Conservation (phyloP, 768 basidiomycete genomes). For the Lactarius sp. region DNA sequence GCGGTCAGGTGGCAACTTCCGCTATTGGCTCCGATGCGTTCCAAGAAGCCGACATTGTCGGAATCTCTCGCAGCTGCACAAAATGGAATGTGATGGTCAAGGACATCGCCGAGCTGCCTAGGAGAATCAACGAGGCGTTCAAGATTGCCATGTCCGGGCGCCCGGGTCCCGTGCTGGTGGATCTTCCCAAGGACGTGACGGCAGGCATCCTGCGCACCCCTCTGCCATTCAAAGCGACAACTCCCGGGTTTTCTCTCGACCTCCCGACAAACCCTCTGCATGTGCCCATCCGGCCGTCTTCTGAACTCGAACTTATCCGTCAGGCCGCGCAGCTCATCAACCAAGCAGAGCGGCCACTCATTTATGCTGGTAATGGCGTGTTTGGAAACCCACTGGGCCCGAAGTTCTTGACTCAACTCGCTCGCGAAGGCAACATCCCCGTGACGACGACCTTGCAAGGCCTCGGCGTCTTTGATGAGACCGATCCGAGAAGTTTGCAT, state of each 20-base stretch:
- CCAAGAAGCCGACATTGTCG: slow-evolving; percentile 96
- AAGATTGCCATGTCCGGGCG: slow-evolving; percentile 97
- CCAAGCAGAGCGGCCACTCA: slow-evolving; percentile 80
- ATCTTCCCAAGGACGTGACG: slow-evolving; percentile 98
- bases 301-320: slow-evolving; percentile 60
- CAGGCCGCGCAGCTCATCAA: slow-evolving; percentile 91
- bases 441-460: slow-evolving; percentile 97
- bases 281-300: slow-evolving; percentile 34
- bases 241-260: slow-evolving; percentile 69
- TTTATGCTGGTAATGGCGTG: slow-evolving; percentile 92
- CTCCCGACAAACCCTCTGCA: slow-evolving; percentile 73
- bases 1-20: slow-evolving; percentile 98
- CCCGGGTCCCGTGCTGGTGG: slow-evolving; percentile 96
- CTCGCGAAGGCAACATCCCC: slow-evolving; percentile 87
- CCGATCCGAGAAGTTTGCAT: slow-evolving; percentile 77
- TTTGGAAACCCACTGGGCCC: slow-evolving; percentile 80
- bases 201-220: slow-evolving; percentile 85
- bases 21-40: slow-evolving; percentile 98
- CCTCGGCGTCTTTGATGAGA: slow-evolving; percentile 93
- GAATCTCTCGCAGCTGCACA: slow-evolving; percentile 94
- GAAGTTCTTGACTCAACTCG: slow-evolving; percentile 68
- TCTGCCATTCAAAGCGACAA: slow-evolving; percentile 80
- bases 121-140: slow-evolving; percentile 98
- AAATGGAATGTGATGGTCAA: slow-evolving; percentile 99
- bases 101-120: slow-evolving; percentile 89